These are phyloP conservation scores for Pythium inflatum DNA, from an alignment of 352 stramenopile species.

Conservation along the genomic window DNA sequence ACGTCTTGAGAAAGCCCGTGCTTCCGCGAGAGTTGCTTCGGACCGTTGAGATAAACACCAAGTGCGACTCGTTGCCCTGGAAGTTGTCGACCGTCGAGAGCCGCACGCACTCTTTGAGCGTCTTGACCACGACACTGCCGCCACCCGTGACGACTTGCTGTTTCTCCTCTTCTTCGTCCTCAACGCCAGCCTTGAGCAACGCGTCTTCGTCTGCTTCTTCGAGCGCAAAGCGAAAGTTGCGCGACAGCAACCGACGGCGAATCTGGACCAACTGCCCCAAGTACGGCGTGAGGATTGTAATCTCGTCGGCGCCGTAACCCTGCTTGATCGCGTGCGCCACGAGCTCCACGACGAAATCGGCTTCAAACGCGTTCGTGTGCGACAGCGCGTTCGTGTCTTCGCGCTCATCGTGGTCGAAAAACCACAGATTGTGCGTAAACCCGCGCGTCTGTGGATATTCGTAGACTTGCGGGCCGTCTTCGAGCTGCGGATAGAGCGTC, in stretches of 20 bases:
- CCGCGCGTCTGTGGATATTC: slow-evolving; percentile 56
- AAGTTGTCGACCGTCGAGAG: slow-evolving; percentile 73
- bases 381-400: slow-evolving; percentile 46
- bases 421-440: slow-evolving; percentile 67
- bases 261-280: slow-evolving; percentile 77
- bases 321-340: slow-evolving; percentile 76
- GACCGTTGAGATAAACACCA: slow-evolving; percentile 75
- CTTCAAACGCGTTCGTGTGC: slow-evolving; percentile 75
- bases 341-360: slow-evolving; percentile 63
- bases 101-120: slow-evolving; percentile 36
- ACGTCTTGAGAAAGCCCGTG: slow-evolving; percentile 79
- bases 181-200: slow-evolving; percentile 29
- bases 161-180: slow-evolving; percentile 29
- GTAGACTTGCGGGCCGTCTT: slow-evolving; percentile 57
- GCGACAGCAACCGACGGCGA: slow-evolving; percentile 42
- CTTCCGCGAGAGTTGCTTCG: slow-evolving; percentile 50
- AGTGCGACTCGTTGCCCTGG: slow-evolving; percentile 74
- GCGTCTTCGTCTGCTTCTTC: slow-evolving; percentile 46
- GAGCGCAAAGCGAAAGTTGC: slow-evolving; percentile 38
- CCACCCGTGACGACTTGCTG: too few species aligned
- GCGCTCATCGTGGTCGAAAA: slow-evolving; percentile 64
- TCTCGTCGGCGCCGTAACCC: slow-evolving; percentile 60
- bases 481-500: slow-evolving; percentile 67
- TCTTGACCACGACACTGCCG: slow-evolving; percentile 1
- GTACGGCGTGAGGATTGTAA: slow-evolving; percentile 85